phyloP scores from a whole-genome alignment of 352 stramenopile genomes.

The Globisporangium alternatum region DNA sequence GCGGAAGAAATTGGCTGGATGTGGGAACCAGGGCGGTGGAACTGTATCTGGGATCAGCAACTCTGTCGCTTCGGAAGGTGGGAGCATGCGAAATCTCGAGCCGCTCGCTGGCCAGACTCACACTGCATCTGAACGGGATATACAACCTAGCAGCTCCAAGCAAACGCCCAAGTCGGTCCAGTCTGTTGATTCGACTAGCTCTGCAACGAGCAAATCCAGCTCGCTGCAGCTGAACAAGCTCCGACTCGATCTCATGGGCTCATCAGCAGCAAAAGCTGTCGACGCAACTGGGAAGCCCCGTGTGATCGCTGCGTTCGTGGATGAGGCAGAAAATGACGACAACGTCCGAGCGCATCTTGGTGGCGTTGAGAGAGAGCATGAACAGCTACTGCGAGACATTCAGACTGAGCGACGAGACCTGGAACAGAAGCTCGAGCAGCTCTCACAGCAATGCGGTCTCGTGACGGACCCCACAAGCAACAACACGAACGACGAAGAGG shows the following conservation, averaged over 20 bases:
- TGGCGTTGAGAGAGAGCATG: slow-evolving; percentile 15
- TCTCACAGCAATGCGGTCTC: slow-evolving; percentile 4
- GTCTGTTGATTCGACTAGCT: neutral
- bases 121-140: neutral
- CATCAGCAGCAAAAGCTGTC: neutral
- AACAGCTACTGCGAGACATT: slow-evolving; percentile 15
- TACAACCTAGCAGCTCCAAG: neutral
- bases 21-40: no score
- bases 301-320: slow-evolving; percentile 21
- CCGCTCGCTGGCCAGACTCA: neutral
- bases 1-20: slow-evolving; percentile 22
- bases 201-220: neutral
- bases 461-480: neutral
- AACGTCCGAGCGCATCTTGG: slow-evolving; percentile 6
- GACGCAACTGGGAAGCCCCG: slow-evolving; percentile 10
- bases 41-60: neutral
- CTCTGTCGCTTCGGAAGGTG: neutral
- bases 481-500: slow-evolving; percentile 6
- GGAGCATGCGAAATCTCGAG: neutral
- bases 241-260: slow-evolving; percentile 27
- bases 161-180: neutral
- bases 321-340: slow-evolving; percentile 8
- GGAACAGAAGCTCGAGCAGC: slow-evolving; percentile 16
- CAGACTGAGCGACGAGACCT: slow-evolving; percentile 17
- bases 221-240: slow-evolving; percentile 32